Base-by-base conservation (phyloP, 1,284 basidiomycete genomes). In the Rhodotorula sp. region DNA sequence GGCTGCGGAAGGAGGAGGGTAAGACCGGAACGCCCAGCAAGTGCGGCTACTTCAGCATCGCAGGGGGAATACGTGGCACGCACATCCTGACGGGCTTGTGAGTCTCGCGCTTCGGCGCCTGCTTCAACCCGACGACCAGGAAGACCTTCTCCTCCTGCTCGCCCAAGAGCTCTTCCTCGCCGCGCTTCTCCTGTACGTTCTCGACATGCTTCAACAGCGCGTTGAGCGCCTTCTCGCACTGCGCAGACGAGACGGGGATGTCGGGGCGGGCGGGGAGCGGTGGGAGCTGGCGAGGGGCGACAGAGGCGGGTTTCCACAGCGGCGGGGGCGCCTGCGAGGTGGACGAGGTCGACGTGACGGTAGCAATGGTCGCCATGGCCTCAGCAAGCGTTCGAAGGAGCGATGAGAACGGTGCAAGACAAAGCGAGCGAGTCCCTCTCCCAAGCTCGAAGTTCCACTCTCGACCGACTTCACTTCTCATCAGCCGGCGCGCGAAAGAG, bases 41-140 rank as follows among this genome's bases (percentile, higher is more conserved):
- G 27, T 22, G 22, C 48, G 7, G 39, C 27, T 27, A 46, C 17
- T 47, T 57, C 47, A 49, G 47, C 4, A 22, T 32, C 57, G n/a
- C 11, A 20, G 34, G 30, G 29, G n/a, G n/a, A n/a, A n/a, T n/a
- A n/a, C n/a, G n/a, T n/a, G n/a, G 32, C 32, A 85, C 89, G 76
- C 77, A 94, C 93, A 96, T 90, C 81, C 86, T 87, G 65, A 86
- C 82, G 3, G 93, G 93, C 80, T 91, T 95, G 56, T 94, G 82
- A 78, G 86, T 90, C 77, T 87, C 87, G 76, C 86, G 57, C 67
- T 59, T 70, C 5, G 72, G 70, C 77, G 92, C 89, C 76, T 85
- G 85, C 83, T 94, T 94, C 70, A 91, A 87, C 27, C 90, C 87
- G 68, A 96, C 84, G 74, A 89, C 87, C 34, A 96, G 84, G 90